Base-by-base conservation (phyloP, 495 filamentous ascomycete genomes). In the Xanthoparmelia taractica region DNA sequence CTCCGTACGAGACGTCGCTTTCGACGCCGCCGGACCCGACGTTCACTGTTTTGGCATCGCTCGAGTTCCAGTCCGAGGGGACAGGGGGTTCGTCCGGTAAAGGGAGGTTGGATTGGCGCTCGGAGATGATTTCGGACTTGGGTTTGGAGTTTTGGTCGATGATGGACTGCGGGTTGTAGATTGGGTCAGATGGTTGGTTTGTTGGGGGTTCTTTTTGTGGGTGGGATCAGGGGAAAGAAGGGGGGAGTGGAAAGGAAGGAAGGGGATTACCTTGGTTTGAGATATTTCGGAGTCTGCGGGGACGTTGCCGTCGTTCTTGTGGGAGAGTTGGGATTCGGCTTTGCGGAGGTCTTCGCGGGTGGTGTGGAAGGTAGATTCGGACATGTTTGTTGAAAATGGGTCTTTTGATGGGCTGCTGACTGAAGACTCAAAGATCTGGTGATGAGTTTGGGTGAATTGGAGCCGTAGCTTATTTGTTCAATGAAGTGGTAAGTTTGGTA, bases 31-130 rank as follows among this genome's bases (percentile, higher is more conserved):
- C 87, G 37, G 82, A 83, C 58, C 85, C 84, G 48, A 90, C 84
- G 68, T 87, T 86, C 69, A 88, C 83, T 29, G 76, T 87, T 62
- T 83, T 77, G 50, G 78, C 77, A 63, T 92, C 89, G 59, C 79
- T 76, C 10, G 87, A 87, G 70, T 90, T 85, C 83, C 84, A 92
- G 74, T 89, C 90, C n/a, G 87, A 87, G 25, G 83, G 73, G 18
- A 76, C 74, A 0, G 90, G 89, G 7, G 90, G 89, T 43, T 92
- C 75, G 2, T 93, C 87, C 17, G 90, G 90, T 54, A 93, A 80
- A 37, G 88, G 89, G 27, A 95, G 84, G 74, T 90, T 89, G 68
- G 85, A 72, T 73, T 84, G 77, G 70, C 75, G 77, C 69, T 87
- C 73, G 25, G 85, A 85, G 66, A 91, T 86, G 73, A 86, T 76